These are phyloP conservation scores for Penicillium hordei DNA, from an alignment of 2,329 filamentous ascomycete genomes.

Conservation along the genomic window DNA sequence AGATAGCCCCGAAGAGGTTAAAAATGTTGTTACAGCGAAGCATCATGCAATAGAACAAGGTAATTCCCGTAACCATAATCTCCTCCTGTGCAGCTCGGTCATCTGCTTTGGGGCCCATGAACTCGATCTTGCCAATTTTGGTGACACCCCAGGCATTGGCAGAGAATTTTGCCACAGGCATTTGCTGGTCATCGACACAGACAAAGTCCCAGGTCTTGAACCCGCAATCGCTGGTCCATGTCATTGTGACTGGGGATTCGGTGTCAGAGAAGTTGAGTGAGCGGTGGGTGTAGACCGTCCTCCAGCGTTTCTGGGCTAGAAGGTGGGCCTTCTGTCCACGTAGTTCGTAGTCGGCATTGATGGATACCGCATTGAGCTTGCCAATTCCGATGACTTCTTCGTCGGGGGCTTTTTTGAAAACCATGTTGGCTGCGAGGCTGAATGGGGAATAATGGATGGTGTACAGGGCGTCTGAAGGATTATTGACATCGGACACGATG, in stretches of 20 bases:
- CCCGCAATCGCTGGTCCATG: conserved; percentile 27
- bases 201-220: conserved; percentile 36
- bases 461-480: conserved; percentile 23
- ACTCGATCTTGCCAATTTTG: conserved; percentile 30
- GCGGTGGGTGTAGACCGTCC: conserved; percentile 30
- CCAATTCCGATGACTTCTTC: conserved; percentile 24
- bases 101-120: conserved; percentile 22
- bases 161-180: conserved; percentile 30
- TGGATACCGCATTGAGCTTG: conserved; percentile 25
- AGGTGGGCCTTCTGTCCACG: conserved; percentile 25
- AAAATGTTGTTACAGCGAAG: conserved; percentile 26
- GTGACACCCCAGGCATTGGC: conserved; percentile 27
- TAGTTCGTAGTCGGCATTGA: conserved; percentile 30
- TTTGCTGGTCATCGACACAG: conserved; percentile 29
- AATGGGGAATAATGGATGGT: conserved; percentile 20
- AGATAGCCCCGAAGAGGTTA: conserved; percentile 26
- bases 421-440: conserved; percentile 15
- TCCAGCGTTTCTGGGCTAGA: conserved; percentile 28
- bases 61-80: conserved; percentile 32
- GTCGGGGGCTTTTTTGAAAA: conserved; percentile 17
- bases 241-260: conserved; percentile 25
- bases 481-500: conserved; percentile 20
- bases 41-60: conserved; percentile 30
- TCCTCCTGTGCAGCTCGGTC: conserved; percentile 27
- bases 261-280: conserved; percentile 25